Base-by-base conservation (phyloP, 2,329 filamentous ascomycete genomes). In the Diplodia sapinea region DNA sequence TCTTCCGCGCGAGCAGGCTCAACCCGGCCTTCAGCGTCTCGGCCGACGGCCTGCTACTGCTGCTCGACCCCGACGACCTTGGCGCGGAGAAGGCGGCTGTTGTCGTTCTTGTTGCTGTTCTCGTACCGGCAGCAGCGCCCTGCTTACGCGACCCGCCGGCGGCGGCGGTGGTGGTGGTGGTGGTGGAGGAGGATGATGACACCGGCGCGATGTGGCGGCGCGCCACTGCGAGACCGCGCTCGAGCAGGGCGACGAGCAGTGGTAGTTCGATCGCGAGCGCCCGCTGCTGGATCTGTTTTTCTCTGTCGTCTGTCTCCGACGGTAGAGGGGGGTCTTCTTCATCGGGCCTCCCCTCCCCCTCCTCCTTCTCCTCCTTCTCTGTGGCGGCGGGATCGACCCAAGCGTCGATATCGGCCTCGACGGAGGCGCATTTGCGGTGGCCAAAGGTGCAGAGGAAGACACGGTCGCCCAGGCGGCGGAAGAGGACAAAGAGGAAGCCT, bases 391-490 rank as follows among this genome's bases (percentile, higher is more conserved):
- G 57, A 11, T 69, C 7, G 72, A 68, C 2, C 70, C 67, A 17
- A 70, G 65, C 66, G 17, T 29, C 31, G 23, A 79, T 74, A 29
- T 78, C 75, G 2, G 65, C 72, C 52, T 76, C 74, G 13, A 77
- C 56, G 5, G 69, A 74, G 2, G 69, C 68, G 49, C 70, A 70
- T 4, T 74, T 75, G 56, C 75, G 68, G 40, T 71, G 73, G 4
- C 77, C 78, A 65, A 83, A 82, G 0, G 77, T 77, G 50, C 74
- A 75, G 52, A 77, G 74, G 67, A 78, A 82, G 2, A 83, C 71
- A 0, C 73, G 73, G 23, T 74, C 73, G 5, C 81, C 80, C 0
- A 81, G 72, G 23, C 75, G 76, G 29, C 81, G 75, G 2, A 83
- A 72, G 1, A 82, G 68, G 15, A 79, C 70, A 65, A 78, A 83